These are phyloP conservation scores for Fusarium temperatum DNA, from an alignment of 2,329 filamentous ascomycete species.

Conservation along the genomic window DNA sequence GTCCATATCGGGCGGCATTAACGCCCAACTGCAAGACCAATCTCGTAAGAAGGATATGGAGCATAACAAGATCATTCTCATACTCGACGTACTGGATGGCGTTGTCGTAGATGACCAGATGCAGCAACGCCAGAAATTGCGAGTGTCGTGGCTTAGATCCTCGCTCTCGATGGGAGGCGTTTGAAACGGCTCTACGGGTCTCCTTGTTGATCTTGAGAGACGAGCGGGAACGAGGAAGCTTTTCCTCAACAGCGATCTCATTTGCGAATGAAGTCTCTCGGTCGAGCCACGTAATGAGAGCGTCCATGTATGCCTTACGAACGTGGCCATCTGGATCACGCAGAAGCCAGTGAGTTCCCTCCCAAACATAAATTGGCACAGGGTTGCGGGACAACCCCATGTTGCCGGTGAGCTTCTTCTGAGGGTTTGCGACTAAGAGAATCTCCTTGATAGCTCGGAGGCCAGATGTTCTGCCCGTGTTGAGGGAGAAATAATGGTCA, in stretches of 20 bases:
- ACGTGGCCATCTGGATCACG: constrained; percentile 81
- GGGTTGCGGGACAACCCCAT: constrained; percentile 75
- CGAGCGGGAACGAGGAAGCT: constrained; percentile 56
- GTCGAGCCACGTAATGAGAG: constrained; percentile 83
- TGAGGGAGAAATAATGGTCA: constrained; percentile 64
- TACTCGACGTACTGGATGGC: constrained; percentile 77
- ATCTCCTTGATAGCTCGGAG: constrained; percentile 85
- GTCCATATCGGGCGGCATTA: constrained; percentile 79
- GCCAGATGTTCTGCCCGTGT: constrained; percentile 68
- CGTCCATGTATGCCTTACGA: constrained; percentile 85
- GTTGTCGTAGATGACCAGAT: constrained; percentile 90
- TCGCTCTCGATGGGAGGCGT: constrained; percentile 69
- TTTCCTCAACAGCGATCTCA: constrained; percentile 67
- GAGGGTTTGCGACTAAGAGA: constrained; percentile 80
- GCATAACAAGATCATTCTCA: constrained; percentile 77
- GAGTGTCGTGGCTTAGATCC: constrained; percentile 60
- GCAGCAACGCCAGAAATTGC: constrained; percentile 83
- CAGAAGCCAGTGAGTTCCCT: constrained; percentile 94
- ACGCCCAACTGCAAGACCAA: constrained; percentile 82
- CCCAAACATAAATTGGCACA: constrained; percentile 87
- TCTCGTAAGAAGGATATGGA: constrained; percentile 79
- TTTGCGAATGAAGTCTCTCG: constrained; percentile 78
- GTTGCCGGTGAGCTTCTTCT: constrained; percentile 65
- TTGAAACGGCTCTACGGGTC: constrained; percentile 72
- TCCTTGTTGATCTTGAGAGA: constrained; percentile 55